Evolutionary conservation across 805 yeast genomes (phyloP), one percentile per base, ranked within the genome.

Genomic region (Ogataea paradorogensis): DNA sequence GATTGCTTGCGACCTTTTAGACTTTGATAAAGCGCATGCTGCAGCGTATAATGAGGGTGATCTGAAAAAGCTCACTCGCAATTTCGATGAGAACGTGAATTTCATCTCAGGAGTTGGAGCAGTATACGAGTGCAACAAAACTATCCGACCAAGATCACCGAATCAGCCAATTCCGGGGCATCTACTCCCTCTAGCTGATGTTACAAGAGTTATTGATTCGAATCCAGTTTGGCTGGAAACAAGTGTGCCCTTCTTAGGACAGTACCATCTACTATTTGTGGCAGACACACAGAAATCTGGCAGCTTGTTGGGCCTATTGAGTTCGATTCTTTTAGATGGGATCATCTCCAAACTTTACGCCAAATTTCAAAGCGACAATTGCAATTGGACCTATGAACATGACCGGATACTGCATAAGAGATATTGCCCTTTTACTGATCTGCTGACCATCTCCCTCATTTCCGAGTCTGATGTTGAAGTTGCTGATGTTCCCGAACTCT

Each of bases 1-100:
- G 30, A 53, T 62, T 28, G 68, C 65, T 13, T 41, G 52, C 15
- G 65, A 62, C 33, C 50, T 63, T 29, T 63, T 63, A 36, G 50
- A 49, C 13, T 64, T 59, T 48, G 68, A 63, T 42, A 67, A 69
- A 14, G 15, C 14, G 5, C 49, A 45, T 29, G 49, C 49, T 24
- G 61, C 62, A 45, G 73, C 75, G 66, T 59, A 38, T 22, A 44
- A 45, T 13, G 36, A 30, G 14, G 49, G 46, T 7, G 38, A 38
- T 27, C 46, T 66, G 9, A 39, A 42, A 34, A 52, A 30, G 9
- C 39, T 51, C 7, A 42, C 49, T 4, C 23, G 15, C 15, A 50
- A 48, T 23, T 49, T 50, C 27, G 36, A 39, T 15, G 30, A 35
- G 15, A 51, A 50, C 25, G 37, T 48, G 13, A 28, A 46, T 21